Base-by-base conservation (phyloP, 106 monocot genomes). In the Acorus calamus region DNA sequence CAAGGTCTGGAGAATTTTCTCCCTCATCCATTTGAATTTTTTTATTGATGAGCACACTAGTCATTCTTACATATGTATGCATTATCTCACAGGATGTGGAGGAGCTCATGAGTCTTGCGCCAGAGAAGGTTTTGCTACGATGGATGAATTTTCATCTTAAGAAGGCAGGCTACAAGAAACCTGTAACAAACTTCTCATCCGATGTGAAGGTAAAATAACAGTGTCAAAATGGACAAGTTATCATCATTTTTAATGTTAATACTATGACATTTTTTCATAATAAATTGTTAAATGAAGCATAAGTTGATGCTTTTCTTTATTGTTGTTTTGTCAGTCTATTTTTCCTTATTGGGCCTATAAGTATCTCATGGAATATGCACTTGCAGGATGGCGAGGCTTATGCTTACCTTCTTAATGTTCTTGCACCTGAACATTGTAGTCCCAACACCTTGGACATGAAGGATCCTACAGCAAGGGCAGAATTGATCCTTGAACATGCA, bases 131-230 rank as follows among this genome's bases (percentile, higher is more conserved):
- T 80, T 61, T 96, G 49, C 83, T 96, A 28, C 80, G 80, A 63
- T 96, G 96, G 96, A 96, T 96, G 96, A 96, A 96, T 69, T 87
- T 87, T 75, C 96, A 96, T 81, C 85, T 96, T 8, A 84, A 91
- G 61, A 96, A 88, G 77, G 96, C 91, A 69, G 96, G 91, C 14
- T 96, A 96, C 70, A 77, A 91, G 81, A 96, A 96, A 70, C 59
- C 91, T 49, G 75, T 96, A 14, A 77, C 74, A 61, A 96, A 96
- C 61, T 96, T 91, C 71, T 96, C 96, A 56, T 83, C 96, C 59
- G 96, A 96, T 79, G 77, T 96, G 50, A 96, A 96, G 96, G 96
- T 96, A 74, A 68, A 47, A 10, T 42, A 61, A 86, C 64, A 86
- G 79, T 74, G 82, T 86, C 73, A 28, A 28, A 28, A 28, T 28